Percentiles rank a stretch among this genome's conserved stretches.
Conservation (phyloP, 2,329 filamentous ascomycete genomes). For the Botrytis squamosa region DNA sequence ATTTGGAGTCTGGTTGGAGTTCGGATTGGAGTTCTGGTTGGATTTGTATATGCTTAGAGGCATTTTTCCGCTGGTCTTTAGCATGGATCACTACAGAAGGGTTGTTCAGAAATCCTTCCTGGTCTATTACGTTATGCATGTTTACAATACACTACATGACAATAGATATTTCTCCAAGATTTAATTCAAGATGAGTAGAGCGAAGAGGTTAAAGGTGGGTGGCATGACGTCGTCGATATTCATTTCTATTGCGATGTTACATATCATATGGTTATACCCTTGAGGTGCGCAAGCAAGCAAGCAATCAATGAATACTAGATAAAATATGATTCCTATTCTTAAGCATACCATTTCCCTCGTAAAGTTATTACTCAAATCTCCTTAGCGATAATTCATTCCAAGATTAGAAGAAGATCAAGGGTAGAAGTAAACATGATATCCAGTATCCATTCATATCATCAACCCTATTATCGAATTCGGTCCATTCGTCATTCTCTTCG, state of each 20-base stretch:
- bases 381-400: not conserved
- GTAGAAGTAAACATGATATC: not conserved
- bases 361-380: not conserved
- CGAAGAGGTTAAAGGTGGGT: not conserved
- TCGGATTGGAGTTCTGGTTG: not conserved
- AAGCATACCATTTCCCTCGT: not conserved
- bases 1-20: slow-evolving; percentile 16
- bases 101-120: not conserved
- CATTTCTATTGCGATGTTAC: not conserved
- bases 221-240: not conserved
- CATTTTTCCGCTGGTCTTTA: not conserved
- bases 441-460: not conserved
- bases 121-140: not conserved
- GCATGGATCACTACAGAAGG: slow-evolving; percentile 4
- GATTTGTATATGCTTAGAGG: slow-evolving; percentile 4
- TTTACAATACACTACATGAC: not conserved
- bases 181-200: not conserved
- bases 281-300: not conserved
- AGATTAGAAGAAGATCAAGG: not conserved
- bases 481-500: not conserved
- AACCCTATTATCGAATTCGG: not conserved
- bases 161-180: not conserved
- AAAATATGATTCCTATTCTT: not conserved
- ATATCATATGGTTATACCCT: not conserved
- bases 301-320: not conserved